Evolutionary conservation across 805 yeast species (phyloP).

Genomic region (Pichia nakasei): DNA sequence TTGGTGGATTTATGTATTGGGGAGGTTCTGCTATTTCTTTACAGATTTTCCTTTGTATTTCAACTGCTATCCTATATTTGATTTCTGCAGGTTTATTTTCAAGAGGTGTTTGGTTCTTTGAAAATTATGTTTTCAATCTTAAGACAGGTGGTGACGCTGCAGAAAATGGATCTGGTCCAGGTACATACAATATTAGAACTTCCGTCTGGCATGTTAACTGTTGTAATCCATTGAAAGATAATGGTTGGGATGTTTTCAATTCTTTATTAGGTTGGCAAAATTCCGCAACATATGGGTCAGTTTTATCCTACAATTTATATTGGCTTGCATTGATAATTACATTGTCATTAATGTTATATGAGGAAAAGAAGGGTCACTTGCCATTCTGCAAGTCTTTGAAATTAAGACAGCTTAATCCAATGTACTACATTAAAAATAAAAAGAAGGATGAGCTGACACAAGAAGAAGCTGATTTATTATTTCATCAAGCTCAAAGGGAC

Average conservation of each 20-base stretch:
- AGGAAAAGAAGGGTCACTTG: conserved; percentile 72
- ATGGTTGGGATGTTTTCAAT: conserved; percentile 94
- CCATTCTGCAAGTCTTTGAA: conserved; percentile 46
- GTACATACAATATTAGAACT: conserved; percentile 70
- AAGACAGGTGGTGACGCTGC: conserved; percentile 87
- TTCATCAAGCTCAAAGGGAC: conserved; percentile 29
- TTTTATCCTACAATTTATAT: conserved; percentile 74
- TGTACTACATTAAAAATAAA: conserved; percentile 57
- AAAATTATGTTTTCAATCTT: conserved; percentile 50
- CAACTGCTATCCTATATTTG: conserved; percentile 78
- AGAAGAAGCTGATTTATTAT: conserved; percentile 40
- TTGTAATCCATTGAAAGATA: conserved; percentile 81
- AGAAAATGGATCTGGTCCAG: conserved; percentile 85
- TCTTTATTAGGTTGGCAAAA: conserved; percentile 93
- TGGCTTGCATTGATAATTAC: conserved; percentile 59
- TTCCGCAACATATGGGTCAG: conserved; percentile 85
- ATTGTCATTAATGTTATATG: conserved; percentile 55
- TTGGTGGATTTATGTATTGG: conserved; percentile 63
- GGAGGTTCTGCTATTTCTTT: conserved; percentile 72
- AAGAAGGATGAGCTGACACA: conserved; percentile 44
- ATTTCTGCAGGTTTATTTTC: conserved; percentile 86
- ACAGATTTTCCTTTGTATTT: conserved; percentile 72
- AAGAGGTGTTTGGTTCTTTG: conserved; percentile 82
- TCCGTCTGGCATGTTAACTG: conserved; percentile 93
- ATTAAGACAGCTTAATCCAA: conserved; percentile 51